Conservation (phyloP, 495 filamentous ascomycete genomes). For the Darksidea phi region DNA sequence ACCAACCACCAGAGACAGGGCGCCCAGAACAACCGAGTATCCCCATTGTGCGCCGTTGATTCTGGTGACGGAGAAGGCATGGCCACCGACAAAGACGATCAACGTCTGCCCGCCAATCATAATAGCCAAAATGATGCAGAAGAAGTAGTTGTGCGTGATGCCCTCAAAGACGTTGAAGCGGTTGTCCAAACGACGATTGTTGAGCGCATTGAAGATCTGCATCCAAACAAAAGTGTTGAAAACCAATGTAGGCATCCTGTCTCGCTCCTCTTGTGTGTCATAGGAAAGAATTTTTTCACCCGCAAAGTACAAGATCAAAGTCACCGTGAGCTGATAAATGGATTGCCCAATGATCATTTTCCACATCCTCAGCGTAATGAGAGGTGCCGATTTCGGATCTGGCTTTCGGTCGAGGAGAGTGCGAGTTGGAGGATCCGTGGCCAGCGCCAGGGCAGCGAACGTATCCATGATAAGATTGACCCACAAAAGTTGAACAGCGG, state of each 20-base stretch:
- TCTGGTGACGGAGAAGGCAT: slow-evolving; percentile 62
- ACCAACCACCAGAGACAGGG: slow-evolving; percentile 68
- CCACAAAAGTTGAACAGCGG: slow-evolving; percentile 84
- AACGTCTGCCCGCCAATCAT: slow-evolving; percentile 80
- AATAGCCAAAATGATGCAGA: slow-evolving; percentile 74
- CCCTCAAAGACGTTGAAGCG: slow-evolving; percentile 88
- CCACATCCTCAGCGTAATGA: slow-evolving; percentile 84
- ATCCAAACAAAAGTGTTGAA: slow-evolving; percentile 96
- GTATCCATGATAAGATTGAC: slow-evolving; percentile 95
- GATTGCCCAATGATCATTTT: slow-evolving; percentile 91
- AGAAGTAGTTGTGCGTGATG: slow-evolving; percentile 74
- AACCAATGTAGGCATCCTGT: slow-evolving; percentile 65
- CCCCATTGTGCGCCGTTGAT: slow-evolving; percentile 71
- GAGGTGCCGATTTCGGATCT: slow-evolving; percentile 69
- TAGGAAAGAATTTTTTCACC: slow-evolving; percentile 65
- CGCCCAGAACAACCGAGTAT: slow-evolving; percentile 68
- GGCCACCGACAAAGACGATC: slow-evolving; percentile 75
- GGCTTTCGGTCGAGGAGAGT: slow-evolving; percentile 71
- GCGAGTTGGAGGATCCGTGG: slow-evolving; percentile 75
- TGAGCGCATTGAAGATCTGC: slow-evolving; percentile 90
- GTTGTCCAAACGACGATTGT: slow-evolving; percentile 85
- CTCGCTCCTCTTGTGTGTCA: slow-evolving; percentile 40
- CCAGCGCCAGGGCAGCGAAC: slow-evolving; percentile 89
- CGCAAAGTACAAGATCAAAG: slow-evolving; percentile 73
- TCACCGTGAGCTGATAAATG: slow-evolving; percentile 79